Conservation (phyloP, 208 protist species). For the Trypanosoma avium region DNA sequence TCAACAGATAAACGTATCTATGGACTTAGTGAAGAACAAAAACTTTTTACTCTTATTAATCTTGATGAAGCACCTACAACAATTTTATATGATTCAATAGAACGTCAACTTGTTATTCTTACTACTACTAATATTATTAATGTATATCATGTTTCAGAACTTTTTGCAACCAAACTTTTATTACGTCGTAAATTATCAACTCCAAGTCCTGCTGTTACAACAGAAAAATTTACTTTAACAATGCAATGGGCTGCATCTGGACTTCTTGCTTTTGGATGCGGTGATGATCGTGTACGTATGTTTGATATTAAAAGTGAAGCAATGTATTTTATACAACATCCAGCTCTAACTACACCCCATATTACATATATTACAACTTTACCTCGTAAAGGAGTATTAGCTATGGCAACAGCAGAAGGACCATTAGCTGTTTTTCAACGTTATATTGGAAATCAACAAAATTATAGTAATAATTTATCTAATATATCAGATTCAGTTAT, state of each 20-base stretch:
- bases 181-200: constrained; percentile 77
- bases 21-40: constrained; percentile 67
- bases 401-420: constrained; percentile 70
- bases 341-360: constrained; percentile 36
- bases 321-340: constrained; percentile 67
- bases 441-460: not conserved
- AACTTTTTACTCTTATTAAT: constrained; percentile 49
- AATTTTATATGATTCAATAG: constrained; percentile 64
- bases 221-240: constrained; percentile 37
- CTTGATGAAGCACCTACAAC: constrained; percentile 50
- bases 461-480: too few species aligned
- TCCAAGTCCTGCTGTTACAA: constrained; percentile 18
- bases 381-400: constrained; percentile 38
- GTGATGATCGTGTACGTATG: constrained; percentile 81
- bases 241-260: constrained; percentile 77
- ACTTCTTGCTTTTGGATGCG: constrained; percentile 74
- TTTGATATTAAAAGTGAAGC: constrained; percentile 78
- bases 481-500: too few species aligned
- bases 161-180: constrained; percentile 37
- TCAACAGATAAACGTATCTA: constrained; percentile 37
- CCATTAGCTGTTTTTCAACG: constrained; percentile 59
- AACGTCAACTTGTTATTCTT: constrained; percentile 69
- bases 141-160: constrained; percentile 57
- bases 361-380: constrained; percentile 58
- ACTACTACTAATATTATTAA: constrained; percentile 58